Conservation (phyloP, 768 basidiomycete species). For the Termitomyces sp. region DNA sequence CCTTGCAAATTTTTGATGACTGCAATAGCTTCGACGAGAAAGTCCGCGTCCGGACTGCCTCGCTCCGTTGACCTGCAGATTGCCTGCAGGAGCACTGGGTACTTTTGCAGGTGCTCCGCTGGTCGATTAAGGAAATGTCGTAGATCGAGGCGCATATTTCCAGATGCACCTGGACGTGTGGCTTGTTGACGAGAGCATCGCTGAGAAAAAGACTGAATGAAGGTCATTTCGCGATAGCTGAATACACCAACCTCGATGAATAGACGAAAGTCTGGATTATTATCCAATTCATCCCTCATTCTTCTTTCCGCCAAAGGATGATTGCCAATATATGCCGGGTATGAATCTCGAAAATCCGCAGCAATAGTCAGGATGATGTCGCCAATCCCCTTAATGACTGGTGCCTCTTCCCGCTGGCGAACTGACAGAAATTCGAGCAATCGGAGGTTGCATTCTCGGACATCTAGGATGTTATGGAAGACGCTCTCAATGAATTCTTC, state of each 20-base stretch:
- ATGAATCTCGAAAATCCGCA: slow-evolving; percentile 80
- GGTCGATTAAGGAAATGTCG: slow-evolving; percentile 79
- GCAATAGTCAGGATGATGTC: slow-evolving; percentile 87
- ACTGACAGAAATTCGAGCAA: slow-evolving; percentile 84
- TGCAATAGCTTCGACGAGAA: slow-evolving; percentile 71
- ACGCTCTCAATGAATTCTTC: slow-evolving; percentile 85
- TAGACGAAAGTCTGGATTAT: slow-evolving; percentile 76
- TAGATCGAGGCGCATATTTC: slow-evolving; percentile 52
- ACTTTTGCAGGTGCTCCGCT: slow-evolving; percentile 82
- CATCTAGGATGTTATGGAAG: slow-evolving; percentile 82
- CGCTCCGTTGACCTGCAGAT: slow-evolving; percentile 78
- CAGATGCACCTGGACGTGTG: slow-evolving; percentile 33
- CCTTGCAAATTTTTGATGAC: slow-evolving; percentile 81
- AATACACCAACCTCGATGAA: slow-evolving; percentile 72
- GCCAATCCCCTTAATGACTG: slow-evolving; percentile 80
- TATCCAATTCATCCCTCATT: slow-evolving; percentile 81
- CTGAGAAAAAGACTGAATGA: slow-evolving; percentile 19
- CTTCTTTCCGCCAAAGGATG: slow-evolving; percentile 83
- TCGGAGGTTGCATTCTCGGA: slow-evolving; percentile 75
- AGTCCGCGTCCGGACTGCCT: slow-evolving; percentile 82
- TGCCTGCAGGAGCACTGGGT: slow-evolving; percentile 82
- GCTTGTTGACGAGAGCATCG: slow-evolving; percentile 43
- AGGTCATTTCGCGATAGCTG: background rate
- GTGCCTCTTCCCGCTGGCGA: slow-evolving; percentile 81
- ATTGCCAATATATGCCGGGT: slow-evolving; percentile 84